Percentiles rank a stretch among this genome's conserved stretches.
Evolutionary conservation across 169 alveolate species (phyloP).

Genomic region (Plasmodium gaboni): DNA sequence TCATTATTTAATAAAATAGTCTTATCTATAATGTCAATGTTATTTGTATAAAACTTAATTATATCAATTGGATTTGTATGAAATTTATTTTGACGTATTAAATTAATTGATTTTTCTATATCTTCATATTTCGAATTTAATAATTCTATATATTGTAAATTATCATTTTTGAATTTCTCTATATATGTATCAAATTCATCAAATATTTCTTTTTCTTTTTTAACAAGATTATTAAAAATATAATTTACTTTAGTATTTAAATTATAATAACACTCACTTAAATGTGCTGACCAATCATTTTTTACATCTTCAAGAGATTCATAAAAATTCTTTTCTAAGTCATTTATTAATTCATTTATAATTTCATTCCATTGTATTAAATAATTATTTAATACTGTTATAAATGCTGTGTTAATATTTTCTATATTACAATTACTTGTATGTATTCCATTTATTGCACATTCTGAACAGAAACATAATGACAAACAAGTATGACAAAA

Average conservation of each 20-base stretch:
- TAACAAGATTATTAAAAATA: slow-evolving; percentile 33
- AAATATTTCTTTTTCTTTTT: slow-evolving; percentile 70
- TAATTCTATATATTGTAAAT: slow-evolving; percentile 41
- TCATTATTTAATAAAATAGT: slow-evolving; percentile 51
- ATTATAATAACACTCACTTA: slow-evolving; percentile 65
- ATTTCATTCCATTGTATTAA: slow-evolving; percentile 84
- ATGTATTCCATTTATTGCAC: slow-evolving; percentile 81
- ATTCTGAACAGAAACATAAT: slow-evolving; percentile 85
- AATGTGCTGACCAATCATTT: slow-evolving; percentile 80
- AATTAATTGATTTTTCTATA: slow-evolving; percentile 49
- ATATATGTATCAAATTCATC: slow-evolving; percentile 42
- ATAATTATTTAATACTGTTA: slow-evolving; percentile 78
- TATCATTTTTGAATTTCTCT: slow-evolving; percentile 62
- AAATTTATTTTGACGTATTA: slow-evolving; percentile 54
- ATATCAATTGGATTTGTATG: slow-evolving; percentile 59
- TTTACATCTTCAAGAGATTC: slow-evolving; percentile 81
- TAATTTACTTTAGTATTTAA: slow-evolving; percentile 44
- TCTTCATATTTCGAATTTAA: slow-evolving; percentile 45
- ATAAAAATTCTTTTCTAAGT: slow-evolving; percentile 79
- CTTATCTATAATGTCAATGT: slow-evolving; percentile 34
- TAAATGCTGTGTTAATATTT: slow-evolving; percentile 82
- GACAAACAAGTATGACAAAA: slow-evolving; percentile 83
- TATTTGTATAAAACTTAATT: slow-evolving; percentile 57
- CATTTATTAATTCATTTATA: slow-evolving; percentile 76
- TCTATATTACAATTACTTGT: slow-evolving; percentile 81